These are phyloP conservation scores for Wickerhamomyces bovis DNA, from an alignment of 805 yeast genomes.

Conservation along the genomic window DNA sequence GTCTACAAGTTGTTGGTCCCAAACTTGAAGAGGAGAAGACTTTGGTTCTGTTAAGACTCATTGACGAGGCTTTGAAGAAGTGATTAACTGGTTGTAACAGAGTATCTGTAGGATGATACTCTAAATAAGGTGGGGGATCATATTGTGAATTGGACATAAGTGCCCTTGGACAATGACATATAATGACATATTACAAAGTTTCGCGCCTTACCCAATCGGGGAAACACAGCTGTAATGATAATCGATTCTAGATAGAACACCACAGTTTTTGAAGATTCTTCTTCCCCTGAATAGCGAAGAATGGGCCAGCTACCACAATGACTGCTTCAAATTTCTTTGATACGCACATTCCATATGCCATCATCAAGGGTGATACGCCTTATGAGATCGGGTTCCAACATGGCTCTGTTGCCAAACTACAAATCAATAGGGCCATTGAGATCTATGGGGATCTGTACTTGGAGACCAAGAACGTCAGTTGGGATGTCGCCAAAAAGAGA, in stretches of 20 bases:
- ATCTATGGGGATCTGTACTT: slow-evolving; percentile 26
- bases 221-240: not conserved
- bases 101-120: no score
- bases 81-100: no score
- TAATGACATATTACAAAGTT: no score
- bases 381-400: slow-evolving; percentile 30
- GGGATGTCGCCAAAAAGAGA: slow-evolving; percentile 26
- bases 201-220: not conserved
- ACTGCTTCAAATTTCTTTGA: slow-evolving; percentile 17
- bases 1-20: slow-evolving; percentile 20
- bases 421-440: slow-evolving; percentile 25
- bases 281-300: slow-evolving; percentile 8
- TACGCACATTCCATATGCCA: slow-evolving; percentile 22
- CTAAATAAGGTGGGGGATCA: no score
- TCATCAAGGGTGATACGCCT: slow-evolving; percentile 17
- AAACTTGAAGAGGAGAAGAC: slow-evolving; percentile 19
- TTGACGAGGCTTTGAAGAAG: not conserved
- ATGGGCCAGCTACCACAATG: slow-evolving; percentile 1
- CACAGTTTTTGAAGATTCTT: slow-evolving; percentile 1
- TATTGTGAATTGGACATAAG: no score
- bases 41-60: not conserved
- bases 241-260: not conserved
- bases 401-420: slow-evolving; percentile 27
- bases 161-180: no score
- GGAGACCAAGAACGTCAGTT: slow-evolving; percentile 20